phyloP scores from a whole-genome alignment of 2,329 filamentous ascomycete genomes.

The Ilyonectria mors-panacis region DNA sequence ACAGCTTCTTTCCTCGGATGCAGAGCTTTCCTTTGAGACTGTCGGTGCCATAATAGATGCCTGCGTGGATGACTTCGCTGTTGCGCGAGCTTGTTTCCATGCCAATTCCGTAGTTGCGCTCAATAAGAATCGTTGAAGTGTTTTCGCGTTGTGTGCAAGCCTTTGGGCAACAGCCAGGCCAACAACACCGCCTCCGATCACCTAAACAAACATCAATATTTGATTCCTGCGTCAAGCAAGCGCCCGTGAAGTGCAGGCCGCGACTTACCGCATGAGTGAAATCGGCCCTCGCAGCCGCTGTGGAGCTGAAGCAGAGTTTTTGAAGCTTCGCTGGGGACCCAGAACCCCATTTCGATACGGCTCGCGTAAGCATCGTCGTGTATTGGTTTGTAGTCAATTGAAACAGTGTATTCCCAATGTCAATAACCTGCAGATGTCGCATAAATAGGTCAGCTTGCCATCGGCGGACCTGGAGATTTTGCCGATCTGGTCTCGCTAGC shows the following conservation, averaged over 20 bases:
- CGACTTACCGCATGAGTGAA: conserved; percentile 62
- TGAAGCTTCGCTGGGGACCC: conserved; percentile 19
- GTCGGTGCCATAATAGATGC: conserved; percentile 87
- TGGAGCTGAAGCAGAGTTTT: conserved; percentile 55
- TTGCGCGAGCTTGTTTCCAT: conserved; percentile 93
- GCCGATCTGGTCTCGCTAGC: conserved; percentile 19
- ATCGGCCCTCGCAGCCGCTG: conserved; percentile 53
- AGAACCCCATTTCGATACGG: conserved; percentile 1
- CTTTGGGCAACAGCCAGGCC: conserved; percentile 85
- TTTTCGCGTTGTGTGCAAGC: conserved; percentile 77
- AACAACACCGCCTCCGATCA: conserved; percentile 76
- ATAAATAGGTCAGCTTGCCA: conserved; percentile 13
- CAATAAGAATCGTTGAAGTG: conserved; percentile 82
- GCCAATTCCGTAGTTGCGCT: conserved; percentile 82
- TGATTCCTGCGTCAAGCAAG: not conserved
- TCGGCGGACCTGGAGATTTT: not conserved
- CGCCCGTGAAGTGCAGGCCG: conserved; percentile 2
- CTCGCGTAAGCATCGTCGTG: conserved; percentile 11
- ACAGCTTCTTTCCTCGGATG: conserved; percentile 79
- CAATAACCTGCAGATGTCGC: not conserved
- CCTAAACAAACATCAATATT: conserved; percentile 50
- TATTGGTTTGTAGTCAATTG: no score
- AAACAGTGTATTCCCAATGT: not conserved
- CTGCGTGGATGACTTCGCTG: conserved; percentile 96
- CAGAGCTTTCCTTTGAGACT: conserved; percentile 90